Base-by-base conservation (phyloP, 192 early-diverging fungal genomes). In the Umbelopsis sp. region DNA sequence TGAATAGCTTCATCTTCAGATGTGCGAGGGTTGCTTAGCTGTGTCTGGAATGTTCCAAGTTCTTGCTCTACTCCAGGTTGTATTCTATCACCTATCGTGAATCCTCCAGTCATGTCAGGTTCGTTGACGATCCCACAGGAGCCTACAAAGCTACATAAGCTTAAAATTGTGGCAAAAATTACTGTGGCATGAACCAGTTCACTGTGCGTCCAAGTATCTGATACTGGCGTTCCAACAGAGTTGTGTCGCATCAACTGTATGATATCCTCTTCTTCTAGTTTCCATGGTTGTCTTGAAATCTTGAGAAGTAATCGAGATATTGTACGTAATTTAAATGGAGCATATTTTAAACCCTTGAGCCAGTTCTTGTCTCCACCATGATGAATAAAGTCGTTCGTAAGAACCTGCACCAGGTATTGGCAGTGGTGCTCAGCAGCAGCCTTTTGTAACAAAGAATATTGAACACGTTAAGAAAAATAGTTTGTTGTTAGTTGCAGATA, bases 271-370 rank as follows among this genome's bases (percentile, higher is more conserved):
- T 72, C 51, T 29, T 71, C 66, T 24, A 88, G 74, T 24, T 78
- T 75, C 87, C 87, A 88, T n/a, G 87, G 85, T 56, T 87, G 84
- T 21, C 81, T 76, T 6, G 87, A 85, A 68, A 88, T 65, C 12
- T 80, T 72, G 21, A 72, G 54, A 12, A 81, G 73, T 1, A 88
- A 43, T 16, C 67, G 69, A 12, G 82, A 74, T n/a, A 88, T 65
- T 16, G 82, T 82, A 11, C 77, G 74, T 31, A 88, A 77, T 73
- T 88, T 88, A 54, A 69, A 72, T 17, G 85, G 81, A 4, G 70
- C 79, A 49, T 78, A 76, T 34, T 78, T 72, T 3, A 84, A 53
- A 10, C 81, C 84, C 66, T 81, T 72, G 9, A 86, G 70, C 88
- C 85, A 89, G 20, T 56, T 65, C 2, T 82, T 77, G 51, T 89